A percentile compares a stretch with the other conserved stretches of the same genome.
phyloP scores from a whole-genome alignment of 2,329 filamentous ascomycete species.

The Drechslerella dactyloides region DNA sequence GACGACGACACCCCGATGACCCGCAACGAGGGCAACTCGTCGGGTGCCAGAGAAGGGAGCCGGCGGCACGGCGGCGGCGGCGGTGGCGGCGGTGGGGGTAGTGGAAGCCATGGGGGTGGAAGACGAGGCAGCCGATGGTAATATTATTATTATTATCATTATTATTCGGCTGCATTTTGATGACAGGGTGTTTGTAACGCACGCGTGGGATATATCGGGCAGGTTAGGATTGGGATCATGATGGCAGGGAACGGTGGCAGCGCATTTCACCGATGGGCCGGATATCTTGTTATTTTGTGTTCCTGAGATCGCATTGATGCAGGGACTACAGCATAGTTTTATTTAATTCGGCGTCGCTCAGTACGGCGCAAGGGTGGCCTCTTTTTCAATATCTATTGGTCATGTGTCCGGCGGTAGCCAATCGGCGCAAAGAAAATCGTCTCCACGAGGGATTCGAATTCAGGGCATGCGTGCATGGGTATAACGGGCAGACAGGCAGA shows the following conservation, averaged over 20 bases:
- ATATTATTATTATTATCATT: too few species aligned
- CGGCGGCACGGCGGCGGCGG: conserved; percentile 39
- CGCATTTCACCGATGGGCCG: neutral
- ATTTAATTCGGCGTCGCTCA: neutral
- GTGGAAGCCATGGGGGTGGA: conserved; percentile 25
- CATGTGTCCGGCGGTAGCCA: neutral
- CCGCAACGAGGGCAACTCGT: conserved; percentile 22
- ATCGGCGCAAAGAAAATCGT: neutral
- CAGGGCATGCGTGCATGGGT: neutral
- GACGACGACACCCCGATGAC: conserved; percentile 32
- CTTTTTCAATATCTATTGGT: neutral
- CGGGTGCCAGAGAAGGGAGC: conserved; percentile 11
- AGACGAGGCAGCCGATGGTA: conserved; percentile 40
- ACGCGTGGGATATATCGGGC: too few species aligned
- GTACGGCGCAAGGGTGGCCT: neutral
- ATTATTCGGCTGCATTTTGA: too few species aligned
- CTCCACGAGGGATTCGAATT: neutral
- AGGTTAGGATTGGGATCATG: too few species aligned
- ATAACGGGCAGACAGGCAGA: neutral
- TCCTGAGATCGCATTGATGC: neutral
- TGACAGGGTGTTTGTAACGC: too few species aligned
- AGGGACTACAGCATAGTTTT: neutral
- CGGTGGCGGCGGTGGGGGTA: conserved; percentile 22
- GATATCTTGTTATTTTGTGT: conserved; percentile 2
- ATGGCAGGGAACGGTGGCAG: neutral